These are phyloP conservation scores for Pelargonium myrrhifolium DNA, from an alignment of 441 rosid genomes.

Conservation along the genomic window DNA sequence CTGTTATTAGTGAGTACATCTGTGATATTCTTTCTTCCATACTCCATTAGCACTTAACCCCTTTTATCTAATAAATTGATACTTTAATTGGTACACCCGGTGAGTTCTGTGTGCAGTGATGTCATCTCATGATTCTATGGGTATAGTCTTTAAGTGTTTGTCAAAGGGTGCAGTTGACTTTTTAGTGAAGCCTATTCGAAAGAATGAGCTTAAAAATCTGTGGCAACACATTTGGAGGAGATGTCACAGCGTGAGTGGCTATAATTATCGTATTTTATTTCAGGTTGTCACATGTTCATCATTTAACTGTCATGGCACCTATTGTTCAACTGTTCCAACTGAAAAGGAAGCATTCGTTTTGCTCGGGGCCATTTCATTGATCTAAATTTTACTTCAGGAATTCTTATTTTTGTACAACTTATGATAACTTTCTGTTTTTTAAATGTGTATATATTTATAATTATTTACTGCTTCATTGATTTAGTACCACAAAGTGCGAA, in stretches of 20 bases:
- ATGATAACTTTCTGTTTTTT: neutral
- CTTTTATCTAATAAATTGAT: slow-evolving; percentile 15
- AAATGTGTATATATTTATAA: neutral
- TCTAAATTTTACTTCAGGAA: neutral
- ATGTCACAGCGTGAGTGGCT: slow-evolving; percentile 62
- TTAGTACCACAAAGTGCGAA: slow-evolving; percentile 13
- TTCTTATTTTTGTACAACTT: neutral
- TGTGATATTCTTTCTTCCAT: neutral
- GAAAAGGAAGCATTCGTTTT: neutral
- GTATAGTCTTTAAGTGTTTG: slow-evolving; percentile 77
- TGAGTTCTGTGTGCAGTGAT: slow-evolving; percentile 67
- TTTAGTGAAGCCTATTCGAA: slow-evolving; percentile 80
- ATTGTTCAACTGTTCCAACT: neutral
- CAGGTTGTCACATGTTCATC: slow-evolving; percentile 8
- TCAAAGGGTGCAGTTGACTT: slow-evolving; percentile 90
- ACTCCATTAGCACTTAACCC: slow-evolving; percentile 9
- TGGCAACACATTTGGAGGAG: slow-evolving; percentile 98
- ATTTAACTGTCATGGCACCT: slow-evolving; percentile 1
- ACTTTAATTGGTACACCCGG: slow-evolving; percentile 23
- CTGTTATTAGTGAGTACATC: slow-evolving; percentile 25
- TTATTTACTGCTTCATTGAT: slow-evolving; percentile 14
- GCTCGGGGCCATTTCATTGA: neutral
- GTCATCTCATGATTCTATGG: slow-evolving; percentile 86
- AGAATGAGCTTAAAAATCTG: slow-evolving; percentile 78
- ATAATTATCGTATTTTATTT: slow-evolving; percentile 15